Percentiles rank a stretch among this genome's conserved stretches.
phyloP scores from a whole-genome alignment of 1,139 yeast genomes.

The Kurtzmaniella quercitrusa region DNA sequence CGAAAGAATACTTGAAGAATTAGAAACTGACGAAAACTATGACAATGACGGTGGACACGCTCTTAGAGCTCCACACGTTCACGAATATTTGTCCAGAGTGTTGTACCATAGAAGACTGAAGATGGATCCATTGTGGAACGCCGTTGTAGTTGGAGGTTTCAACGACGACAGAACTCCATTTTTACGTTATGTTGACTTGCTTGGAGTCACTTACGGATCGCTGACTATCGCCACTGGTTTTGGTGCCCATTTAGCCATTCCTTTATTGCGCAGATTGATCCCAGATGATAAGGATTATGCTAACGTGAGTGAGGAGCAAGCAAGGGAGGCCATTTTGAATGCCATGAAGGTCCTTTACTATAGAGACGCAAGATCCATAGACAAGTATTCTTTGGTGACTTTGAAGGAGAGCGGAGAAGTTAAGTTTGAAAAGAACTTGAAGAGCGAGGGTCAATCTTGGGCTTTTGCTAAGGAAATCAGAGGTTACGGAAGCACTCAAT shows the following conservation, averaged over 20 bases:
- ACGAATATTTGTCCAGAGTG: slow-evolving; percentile 80
- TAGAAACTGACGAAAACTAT: slow-evolving; percentile 72
- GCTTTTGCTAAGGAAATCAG: slow-evolving; percentile 80
- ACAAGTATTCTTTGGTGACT: slow-evolving; percentile 80
- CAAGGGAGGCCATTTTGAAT: slow-evolving; percentile 69
- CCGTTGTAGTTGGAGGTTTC: slow-evolving; percentile 86
- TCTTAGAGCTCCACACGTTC: slow-evolving; percentile 80
- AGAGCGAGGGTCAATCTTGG: slow-evolving; percentile 82
- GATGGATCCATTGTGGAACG: slow-evolving; percentile 97
- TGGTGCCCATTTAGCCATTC: slow-evolving; percentile 92
- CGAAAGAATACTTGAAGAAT: slow-evolving; percentile 68
- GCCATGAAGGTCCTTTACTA: slow-evolving; percentile 94
- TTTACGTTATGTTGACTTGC: slow-evolving; percentile 80
- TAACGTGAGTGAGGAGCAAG: slow-evolving; percentile 68
- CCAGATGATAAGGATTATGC: slow-evolving; percentile 75
- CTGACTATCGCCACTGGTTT: slow-evolving; percentile 95
- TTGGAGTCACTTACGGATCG: slow-evolving; percentile 87
- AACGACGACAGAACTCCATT: slow-evolving; percentile 66
- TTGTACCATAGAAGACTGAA: slow-evolving; percentile 85
- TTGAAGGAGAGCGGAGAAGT: slow-evolving; percentile 54
- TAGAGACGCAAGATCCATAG: slow-evolving; percentile 93
- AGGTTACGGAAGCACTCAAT: slow-evolving; percentile 77
- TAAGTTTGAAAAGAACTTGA: slow-evolving; percentile 60
- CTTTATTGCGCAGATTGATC: slow-evolving; percentile 79
- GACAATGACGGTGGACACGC: slow-evolving; percentile 74